These are phyloP conservation scores for Aspergillus amoenus DNA, from an alignment of 2,329 filamentous ascomycete genomes.

Conservation along the genomic window DNA sequence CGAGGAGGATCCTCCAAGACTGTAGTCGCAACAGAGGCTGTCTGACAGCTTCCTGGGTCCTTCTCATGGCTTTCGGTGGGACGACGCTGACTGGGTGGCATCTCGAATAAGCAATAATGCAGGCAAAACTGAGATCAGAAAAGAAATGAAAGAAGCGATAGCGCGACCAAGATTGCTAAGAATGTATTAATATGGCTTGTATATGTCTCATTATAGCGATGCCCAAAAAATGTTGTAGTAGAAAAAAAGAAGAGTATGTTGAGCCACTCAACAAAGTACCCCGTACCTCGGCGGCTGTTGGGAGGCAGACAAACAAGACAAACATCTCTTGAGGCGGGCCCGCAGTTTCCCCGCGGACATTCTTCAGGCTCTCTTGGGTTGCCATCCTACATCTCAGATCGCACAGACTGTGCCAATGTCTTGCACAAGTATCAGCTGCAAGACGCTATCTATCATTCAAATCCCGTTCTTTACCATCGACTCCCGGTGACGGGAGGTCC, in stretches of 20 bases:
- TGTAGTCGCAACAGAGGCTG: constrained; percentile 23
- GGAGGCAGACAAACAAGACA: constrained; percentile 26
- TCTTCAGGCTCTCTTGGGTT: background rate
- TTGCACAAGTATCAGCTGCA: constrained; percentile 4
- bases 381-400: background rate
- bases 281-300: constrained; percentile 1
- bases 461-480: background rate
- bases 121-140: background rate
- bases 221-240: background rate
- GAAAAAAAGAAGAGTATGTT: background rate
- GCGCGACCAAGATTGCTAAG: background rate
- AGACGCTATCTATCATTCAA: background rate
- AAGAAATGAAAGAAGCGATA: background rate
- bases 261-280: background rate
- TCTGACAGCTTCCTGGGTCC: constrained; percentile 23
- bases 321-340: constrained; percentile 18
- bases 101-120: constrained; percentile 23
- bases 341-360: constrained; percentile 11
- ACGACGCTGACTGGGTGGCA: constrained; percentile 34
- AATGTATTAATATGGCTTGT: background rate
- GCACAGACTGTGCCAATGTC: constrained; percentile 2
- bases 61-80: constrained; percentile 21
- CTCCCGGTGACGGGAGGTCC: background rate
- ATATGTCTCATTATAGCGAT: background rate
- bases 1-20: constrained; percentile 30